A percentile compares a stretch with the other conserved stretches of the same genome.
phyloP scores from a whole-genome alignment of 2,329 filamentous ascomycete species.

The Diplodia sapinea region DNA sequence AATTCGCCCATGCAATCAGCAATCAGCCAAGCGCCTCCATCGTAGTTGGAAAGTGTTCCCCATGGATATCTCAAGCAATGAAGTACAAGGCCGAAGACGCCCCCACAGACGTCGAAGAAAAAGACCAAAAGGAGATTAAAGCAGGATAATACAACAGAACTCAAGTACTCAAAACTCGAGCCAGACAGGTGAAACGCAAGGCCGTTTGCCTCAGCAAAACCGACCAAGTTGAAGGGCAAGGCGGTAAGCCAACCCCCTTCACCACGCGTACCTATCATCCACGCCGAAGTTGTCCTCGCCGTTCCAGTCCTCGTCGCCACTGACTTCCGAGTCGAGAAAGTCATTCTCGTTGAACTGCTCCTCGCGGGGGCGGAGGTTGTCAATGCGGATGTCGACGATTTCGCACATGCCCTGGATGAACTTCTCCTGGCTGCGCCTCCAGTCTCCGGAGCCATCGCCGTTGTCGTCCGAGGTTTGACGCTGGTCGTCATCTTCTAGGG shows the following conservation, averaged over 20 bases:
- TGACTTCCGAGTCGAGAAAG: conserved; percentile 69
- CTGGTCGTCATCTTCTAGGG: neutral
- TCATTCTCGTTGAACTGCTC: conserved; percentile 72
- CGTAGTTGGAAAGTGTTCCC: neutral
- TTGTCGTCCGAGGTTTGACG: neutral
- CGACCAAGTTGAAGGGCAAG: neutral
- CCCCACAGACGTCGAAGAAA: neutral
- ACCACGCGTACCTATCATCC: conserved; percentile 50
- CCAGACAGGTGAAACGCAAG: neutral
- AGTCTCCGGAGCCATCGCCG: neutral
- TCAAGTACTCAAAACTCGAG: neutral
- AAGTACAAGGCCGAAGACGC: neutral
- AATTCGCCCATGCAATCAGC: neutral
- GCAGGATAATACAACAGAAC: neutral
- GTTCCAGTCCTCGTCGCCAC: conserved; percentile 63
- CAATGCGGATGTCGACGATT: conserved; percentile 72
- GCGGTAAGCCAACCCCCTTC: neutral
- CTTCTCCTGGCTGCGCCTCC: conserved; percentile 33
- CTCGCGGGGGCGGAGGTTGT: conserved; percentile 76
- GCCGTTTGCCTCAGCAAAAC: neutral
- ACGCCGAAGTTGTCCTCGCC: conserved; percentile 58
- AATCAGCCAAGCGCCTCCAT: neutral
- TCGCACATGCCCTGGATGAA: conserved; percentile 73
- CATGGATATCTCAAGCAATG: neutral
- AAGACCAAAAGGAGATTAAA: neutral